Evolutionary conservation across 2,329 filamentous ascomycete species (phyloP).

Genomic region (Penicillium griseofulvum): DNA sequence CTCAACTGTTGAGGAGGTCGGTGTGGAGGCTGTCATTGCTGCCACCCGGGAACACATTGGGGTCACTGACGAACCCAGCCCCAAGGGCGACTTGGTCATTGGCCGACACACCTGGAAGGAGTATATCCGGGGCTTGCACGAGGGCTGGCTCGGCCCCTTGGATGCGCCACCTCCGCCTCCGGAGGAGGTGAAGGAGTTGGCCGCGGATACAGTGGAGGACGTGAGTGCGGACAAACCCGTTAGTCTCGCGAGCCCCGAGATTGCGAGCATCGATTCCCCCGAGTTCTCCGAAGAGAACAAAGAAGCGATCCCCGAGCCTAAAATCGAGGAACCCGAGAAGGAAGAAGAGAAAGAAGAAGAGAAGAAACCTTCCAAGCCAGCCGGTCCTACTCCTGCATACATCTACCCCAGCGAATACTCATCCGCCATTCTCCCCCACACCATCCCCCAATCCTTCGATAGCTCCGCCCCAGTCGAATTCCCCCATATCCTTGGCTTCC

Average conservation of each 20-base stretch:
- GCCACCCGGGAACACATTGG: constrained; percentile 64
- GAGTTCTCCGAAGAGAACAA: constrained; percentile 15
- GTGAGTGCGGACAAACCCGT: constrained; percentile 24
- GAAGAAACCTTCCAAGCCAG: constrained; percentile 49
- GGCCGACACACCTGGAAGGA: constrained; percentile 97
- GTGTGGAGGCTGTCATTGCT: constrained; percentile 61
- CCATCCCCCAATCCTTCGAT: constrained; percentile 68
- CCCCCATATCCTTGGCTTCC: constrained; percentile 88
- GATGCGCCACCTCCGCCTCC: constrained; percentile 44
- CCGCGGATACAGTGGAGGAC: constrained; percentile 13
- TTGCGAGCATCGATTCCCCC: constrained; percentile 5
- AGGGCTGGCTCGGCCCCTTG: constrained; percentile 91
- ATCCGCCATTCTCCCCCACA: constrained; percentile 60
- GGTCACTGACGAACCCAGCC: constrained; percentile 68
- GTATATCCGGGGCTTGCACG: constrained; percentile 87
- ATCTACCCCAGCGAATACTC: constrained; percentile 72
- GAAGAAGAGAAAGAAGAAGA: constrained; percentile 39
- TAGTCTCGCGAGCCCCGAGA: constrained; percentile 15
- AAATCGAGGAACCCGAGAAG: constrained; percentile 43
- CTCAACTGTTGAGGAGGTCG: constrained; percentile 40
- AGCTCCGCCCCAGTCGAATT: constrained; percentile 72
- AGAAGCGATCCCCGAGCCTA: constrained; percentile 42
- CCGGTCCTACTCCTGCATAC: constrained; percentile 67
- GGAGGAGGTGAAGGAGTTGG: constrained; percentile 13
- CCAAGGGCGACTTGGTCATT: constrained; percentile 81